Evolutionary conservation across 2,329 filamentous ascomycete species (phyloP), one percentile per base, ranked within the genome.

Genomic region (Lachnellula arida): DNA sequence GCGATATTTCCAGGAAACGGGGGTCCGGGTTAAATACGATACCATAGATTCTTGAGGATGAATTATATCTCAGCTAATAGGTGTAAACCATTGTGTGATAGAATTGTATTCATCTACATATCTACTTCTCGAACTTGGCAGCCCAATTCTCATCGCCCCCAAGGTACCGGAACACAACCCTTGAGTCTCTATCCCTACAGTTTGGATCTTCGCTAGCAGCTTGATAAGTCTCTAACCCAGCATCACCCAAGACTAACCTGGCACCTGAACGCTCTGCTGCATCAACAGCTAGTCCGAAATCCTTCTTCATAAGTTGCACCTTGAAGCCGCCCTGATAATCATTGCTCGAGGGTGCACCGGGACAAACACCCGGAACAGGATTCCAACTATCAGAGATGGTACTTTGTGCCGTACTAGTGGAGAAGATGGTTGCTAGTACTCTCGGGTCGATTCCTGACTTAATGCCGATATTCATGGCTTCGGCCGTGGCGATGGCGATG

Each of bases 391-490:
- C 70, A 49, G 63, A 67, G 14, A 71, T 70, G 7, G 61, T 57
- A 46, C 65, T 70, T 56, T 71, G 68, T 2, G 65, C 64, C 15
- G 62, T 70, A 64, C 80, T 81, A 1, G 77, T 75, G 15, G 74
- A 73, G 58, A 77, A 81, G 4, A 82, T 76, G 47, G 75, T 76
- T 1, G 76, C 74, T 23, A 85, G 70, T 2, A 80, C 74, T 4
- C 76, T 68, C 0, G 81, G 79, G 57, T 84, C 79, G 53, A 85
- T 71, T 0, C 82, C 81, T 5, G 78, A 75, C 1, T 74, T 70
- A 72, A 85, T 85, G 0, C 81, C 81, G 67, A 85, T 81, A 56
- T 83, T 78, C 72, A 85, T 78, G 1, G 81, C 80, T 65, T 85
- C 82, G 0, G 78, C 75, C 44, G 73, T 76, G 0, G 81, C 81